A percentile compares a stretch with the other conserved stretches of the same genome.
These are phyloP conservation scores for Trichocomaceae sp. DNA, from an alignment of 2,329 filamentous ascomycete species.

Conservation along the genomic window DNA sequence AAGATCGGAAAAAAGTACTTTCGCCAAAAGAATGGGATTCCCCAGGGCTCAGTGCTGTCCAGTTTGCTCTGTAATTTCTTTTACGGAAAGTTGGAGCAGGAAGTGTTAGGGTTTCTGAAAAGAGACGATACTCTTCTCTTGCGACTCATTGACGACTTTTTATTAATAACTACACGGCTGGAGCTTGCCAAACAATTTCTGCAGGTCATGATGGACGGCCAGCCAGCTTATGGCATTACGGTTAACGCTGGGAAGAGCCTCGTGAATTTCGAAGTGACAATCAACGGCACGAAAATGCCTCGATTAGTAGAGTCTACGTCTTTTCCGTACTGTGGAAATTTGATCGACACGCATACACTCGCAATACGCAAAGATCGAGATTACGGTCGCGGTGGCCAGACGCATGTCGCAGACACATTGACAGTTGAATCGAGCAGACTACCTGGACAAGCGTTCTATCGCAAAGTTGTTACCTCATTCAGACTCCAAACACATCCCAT, in stretches of 20 bases:
- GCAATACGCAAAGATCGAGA: conserved; percentile 65
- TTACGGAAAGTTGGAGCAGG: conserved; percentile 76
- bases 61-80: conserved; percentile 90
- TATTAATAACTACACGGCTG: conserved; percentile 70
- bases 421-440: conserved; percentile 68
- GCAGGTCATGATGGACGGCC: conserved; percentile 68
- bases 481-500: conserved; percentile 69
- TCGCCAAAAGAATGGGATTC: conserved; percentile 80
- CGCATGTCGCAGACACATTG: conserved; percentile 61
- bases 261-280: conserved; percentile 67
- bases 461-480: conserved; percentile 68
- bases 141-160: conserved; percentile 84
- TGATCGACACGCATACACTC: conserved; percentile 68
- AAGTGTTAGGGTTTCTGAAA: conserved; percentile 61
- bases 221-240: conserved; percentile 71
- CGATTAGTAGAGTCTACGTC: conserved; percentile 38
- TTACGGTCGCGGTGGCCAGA: conserved; percentile 46
- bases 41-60: conserved; percentile 85
- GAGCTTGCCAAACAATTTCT: conserved; percentile 66
- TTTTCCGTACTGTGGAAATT: conserved; percentile 84
- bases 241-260: conserved; percentile 75
- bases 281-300: conserved; percentile 50
- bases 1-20: conserved; percentile 85
- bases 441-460: conserved; percentile 71
- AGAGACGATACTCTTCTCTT: conserved; percentile 61